Conservation (phyloP, 2,329 filamentous ascomycete genomes). For the Fusarium dlaminii region DNA sequence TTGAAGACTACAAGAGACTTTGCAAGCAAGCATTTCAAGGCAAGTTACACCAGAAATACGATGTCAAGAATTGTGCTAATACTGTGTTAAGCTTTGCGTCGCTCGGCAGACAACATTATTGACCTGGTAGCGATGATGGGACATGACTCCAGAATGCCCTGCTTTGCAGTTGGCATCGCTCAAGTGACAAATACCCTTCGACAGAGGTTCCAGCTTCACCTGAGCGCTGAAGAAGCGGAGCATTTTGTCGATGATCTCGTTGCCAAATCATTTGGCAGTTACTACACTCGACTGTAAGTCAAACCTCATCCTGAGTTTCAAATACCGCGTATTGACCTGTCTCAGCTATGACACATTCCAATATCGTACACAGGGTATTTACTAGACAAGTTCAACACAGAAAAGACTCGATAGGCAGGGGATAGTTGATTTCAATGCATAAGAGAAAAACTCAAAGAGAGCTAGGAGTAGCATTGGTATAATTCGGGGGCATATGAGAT, state of each 20-base stretch:
- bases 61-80: constrained; percentile 9
- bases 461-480: constrained; percentile 25
- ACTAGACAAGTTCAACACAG: constrained; percentile 58
- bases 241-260: constrained; percentile 84
- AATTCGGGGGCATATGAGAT: constrained; percentile 38
- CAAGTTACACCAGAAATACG: constrained; percentile 47
- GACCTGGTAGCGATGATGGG: constrained; percentile 89
- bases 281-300: constrained; percentile 83
- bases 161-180: constrained; percentile 77
- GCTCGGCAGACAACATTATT: constrained; percentile 82
- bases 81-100: constrained; percentile 67
- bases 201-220: constrained; percentile 81
- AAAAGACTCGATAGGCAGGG: constrained; percentile 3
- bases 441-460: constrained; percentile 4
- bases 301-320: neutral
- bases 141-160: constrained; percentile 83
- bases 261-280: constrained; percentile 83
- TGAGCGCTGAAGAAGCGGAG: constrained; percentile 84
- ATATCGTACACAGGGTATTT: constrained; percentile 88
- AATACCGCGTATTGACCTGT: constrained; percentile 2
- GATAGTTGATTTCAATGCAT: constrained; percentile 16
- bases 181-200: constrained; percentile 75
- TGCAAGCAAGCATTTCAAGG: constrained; percentile 88
- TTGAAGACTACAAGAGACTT: constrained; percentile 77
- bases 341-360: constrained; percentile 85